Evolutionary conservation across 345 rosid species (phyloP).

Genomic region (Eucalyptus polyanthemos): DNA sequence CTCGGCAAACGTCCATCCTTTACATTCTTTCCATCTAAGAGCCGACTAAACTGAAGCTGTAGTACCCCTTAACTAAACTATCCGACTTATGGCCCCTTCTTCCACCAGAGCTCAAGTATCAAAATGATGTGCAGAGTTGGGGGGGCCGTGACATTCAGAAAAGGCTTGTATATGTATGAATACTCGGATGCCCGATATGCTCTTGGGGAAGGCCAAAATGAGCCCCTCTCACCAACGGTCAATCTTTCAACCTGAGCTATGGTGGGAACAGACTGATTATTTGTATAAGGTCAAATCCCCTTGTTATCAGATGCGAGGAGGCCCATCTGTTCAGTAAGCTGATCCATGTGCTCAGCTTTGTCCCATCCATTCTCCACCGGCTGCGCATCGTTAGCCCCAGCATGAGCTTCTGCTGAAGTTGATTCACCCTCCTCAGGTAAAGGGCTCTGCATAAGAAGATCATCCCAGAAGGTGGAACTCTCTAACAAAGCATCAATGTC

Average conservation of each 20-base stretch:
- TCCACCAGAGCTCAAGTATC: background rate
- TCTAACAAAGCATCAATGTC: conserved; percentile 60
- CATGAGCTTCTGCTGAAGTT: conserved; percentile 20
- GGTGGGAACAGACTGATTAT: background rate
- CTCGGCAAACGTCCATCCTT: background rate
- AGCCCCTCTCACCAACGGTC: background rate
- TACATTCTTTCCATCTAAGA: background rate
- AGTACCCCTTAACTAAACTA: background rate
- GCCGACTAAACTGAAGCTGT: background rate
- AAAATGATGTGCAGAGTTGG: background rate
- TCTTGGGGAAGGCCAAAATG: background rate
- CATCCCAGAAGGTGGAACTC: conserved; percentile 44
- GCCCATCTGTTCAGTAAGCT: conserved; percentile 81
- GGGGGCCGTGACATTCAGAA: background rate
- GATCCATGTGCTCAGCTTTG: conserved; percentile 40
- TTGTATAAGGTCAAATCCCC: background rate
- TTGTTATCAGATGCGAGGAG: conserved; percentile 51
- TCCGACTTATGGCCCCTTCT: background rate
- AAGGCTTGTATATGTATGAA: background rate
- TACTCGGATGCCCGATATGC: background rate
- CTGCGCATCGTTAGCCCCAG: conserved; percentile 15
- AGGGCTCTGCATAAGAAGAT: conserved; percentile 39
- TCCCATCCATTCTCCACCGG: conserved; percentile 33
- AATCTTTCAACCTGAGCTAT: background rate
- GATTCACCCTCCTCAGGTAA: conserved; percentile 48